Conservation (phyloP, 2,329 filamentous ascomycete genomes). For the Neoascochyta sp. region DNA sequence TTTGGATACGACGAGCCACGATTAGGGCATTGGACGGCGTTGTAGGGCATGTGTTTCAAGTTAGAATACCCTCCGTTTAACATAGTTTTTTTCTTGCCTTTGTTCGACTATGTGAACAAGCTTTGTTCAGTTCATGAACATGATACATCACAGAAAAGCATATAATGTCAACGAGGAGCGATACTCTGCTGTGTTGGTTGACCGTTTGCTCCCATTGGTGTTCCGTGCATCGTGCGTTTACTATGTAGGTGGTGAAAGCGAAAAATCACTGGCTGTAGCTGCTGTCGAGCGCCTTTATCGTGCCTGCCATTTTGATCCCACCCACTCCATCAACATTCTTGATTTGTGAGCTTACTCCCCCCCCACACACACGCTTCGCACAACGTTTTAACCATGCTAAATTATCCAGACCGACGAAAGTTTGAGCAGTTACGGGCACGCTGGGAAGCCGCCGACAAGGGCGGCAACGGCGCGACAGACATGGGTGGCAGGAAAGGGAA, state of each 20-base stretch:
- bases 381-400: conserved; percentile 32
- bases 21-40: conserved; percentile 7
- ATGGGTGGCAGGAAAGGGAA: conserved; percentile 32
- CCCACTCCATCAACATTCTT: conserved; percentile 7
- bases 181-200: neutral
- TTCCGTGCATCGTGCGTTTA: neutral
- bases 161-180: too few relatives aligned
- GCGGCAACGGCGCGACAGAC: conserved; percentile 6
- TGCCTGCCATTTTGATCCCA: conserved; percentile 16
- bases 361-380: conserved; percentile 3
- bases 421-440: conserved; percentile 33
- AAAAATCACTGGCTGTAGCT: conserved; percentile 2
- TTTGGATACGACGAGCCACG: conserved; percentile 1
- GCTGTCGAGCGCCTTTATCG: conserved; percentile 10
- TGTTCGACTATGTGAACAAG: neutral
- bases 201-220: neutral
- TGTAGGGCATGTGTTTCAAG: conserved; percentile 12
- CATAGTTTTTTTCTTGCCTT: neutral
- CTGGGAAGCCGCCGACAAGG: conserved; percentile 28
- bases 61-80: conserved; percentile 23
- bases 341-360: conserved; percentile 15
- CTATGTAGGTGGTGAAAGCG: neutral
- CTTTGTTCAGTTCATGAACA: neutral
- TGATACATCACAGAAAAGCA: too few relatives aligned
- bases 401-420: conserved; percentile 28